phyloP scores from a whole-genome alignment of 2,329 filamentous ascomycete genomes.

The Trichoderma sp. region DNA sequence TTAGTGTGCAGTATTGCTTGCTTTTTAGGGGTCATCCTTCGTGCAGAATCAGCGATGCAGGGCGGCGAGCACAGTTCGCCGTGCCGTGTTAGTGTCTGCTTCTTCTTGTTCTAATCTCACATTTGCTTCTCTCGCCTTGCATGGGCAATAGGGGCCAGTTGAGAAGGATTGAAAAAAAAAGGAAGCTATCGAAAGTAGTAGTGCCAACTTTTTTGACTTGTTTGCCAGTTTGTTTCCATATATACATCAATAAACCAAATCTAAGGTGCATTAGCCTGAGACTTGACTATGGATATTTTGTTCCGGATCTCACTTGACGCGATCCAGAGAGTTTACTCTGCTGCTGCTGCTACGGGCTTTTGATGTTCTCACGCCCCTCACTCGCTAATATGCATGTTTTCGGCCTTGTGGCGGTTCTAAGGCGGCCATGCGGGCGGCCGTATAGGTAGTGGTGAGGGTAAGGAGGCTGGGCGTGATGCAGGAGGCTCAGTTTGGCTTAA shows the following conservation, averaged over 20 bases:
- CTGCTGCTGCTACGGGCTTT: background rate
- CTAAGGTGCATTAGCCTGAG: constrained; percentile 3
- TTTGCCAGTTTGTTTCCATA: background rate
- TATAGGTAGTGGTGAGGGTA: background rate
- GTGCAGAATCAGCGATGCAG: background rate
- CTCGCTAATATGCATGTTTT: constrained; percentile 21
- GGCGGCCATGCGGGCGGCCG: background rate
- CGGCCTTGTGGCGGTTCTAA: background rate
- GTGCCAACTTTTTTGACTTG: background rate
- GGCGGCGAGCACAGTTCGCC: background rate
- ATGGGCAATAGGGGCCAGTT: no score
- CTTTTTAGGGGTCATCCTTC: background rate
- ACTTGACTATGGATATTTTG: background rate
- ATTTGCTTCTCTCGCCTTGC: background rate
- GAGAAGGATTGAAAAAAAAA: background rate
- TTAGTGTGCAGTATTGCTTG: background rate
- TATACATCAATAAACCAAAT: background rate
- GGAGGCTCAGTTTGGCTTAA: background rate
- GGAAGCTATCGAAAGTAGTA: background rate
- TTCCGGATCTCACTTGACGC: background rate
- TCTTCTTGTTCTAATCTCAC: background rate
- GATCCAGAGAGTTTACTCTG: background rate
- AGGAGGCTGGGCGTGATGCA: background rate
- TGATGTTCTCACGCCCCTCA: constrained; percentile 4
- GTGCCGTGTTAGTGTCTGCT: background rate